Percentiles rank a stretch among this genome's conserved stretches.
These are phyloP conservation scores for Penicillium nucicola DNA, from an alignment of 495 filamentous ascomycete genomes.

Conservation along the genomic window DNA sequence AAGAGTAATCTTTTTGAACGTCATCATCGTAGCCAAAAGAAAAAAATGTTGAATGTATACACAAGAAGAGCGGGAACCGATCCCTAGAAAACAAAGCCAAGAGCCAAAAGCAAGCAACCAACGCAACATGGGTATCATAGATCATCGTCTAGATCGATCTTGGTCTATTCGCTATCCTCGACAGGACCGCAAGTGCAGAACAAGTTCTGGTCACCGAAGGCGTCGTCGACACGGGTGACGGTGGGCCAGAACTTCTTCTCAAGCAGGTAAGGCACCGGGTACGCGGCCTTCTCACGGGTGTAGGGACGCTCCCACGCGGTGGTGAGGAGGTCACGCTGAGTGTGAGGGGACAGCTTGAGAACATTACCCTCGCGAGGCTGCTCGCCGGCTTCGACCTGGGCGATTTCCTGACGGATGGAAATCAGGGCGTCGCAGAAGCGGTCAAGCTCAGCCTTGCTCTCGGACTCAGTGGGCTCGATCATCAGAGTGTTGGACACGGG, in stretches of 20 bases:
- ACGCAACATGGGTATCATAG: constrained; percentile 41
- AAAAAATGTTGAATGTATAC: constrained; percentile 33
- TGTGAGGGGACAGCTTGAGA: constrained; percentile 88
- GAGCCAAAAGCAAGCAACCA: constrained; percentile 14
- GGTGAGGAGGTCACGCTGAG: constrained; percentile 72
- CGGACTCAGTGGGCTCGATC: constrained; percentile 97
- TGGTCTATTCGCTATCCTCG: constrained; percentile 40
- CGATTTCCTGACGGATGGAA: constrained; percentile 83
- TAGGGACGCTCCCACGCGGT: constrained; percentile 76
- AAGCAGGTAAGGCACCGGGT: constrained; percentile 77
- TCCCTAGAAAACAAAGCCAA: constrained; percentile 2
- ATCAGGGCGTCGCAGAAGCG: constrained; percentile 93
- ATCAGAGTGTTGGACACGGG: constrained; percentile 95
- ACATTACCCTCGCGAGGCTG: constrained; percentile 81
- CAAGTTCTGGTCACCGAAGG: constrained; percentile 87
- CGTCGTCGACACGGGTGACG: constrained; percentile 87
- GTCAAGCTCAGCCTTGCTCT: constrained; percentile 91
- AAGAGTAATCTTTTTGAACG: background rate
- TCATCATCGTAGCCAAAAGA: constrained; percentile 19
- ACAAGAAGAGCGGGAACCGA: constrained; percentile 10
- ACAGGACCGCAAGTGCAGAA: constrained; percentile 95
- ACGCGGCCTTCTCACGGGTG: constrained; percentile 78
- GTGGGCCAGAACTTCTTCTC: constrained; percentile 99
- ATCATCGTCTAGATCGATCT: constrained; percentile 3
- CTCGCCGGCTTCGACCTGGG: constrained; percentile 76